Percentiles rank a stretch among this genome's conserved stretches.
Evolutionary conservation across 331 rosid species (phyloP).

Genomic region (Prunus yedoensis): DNA sequence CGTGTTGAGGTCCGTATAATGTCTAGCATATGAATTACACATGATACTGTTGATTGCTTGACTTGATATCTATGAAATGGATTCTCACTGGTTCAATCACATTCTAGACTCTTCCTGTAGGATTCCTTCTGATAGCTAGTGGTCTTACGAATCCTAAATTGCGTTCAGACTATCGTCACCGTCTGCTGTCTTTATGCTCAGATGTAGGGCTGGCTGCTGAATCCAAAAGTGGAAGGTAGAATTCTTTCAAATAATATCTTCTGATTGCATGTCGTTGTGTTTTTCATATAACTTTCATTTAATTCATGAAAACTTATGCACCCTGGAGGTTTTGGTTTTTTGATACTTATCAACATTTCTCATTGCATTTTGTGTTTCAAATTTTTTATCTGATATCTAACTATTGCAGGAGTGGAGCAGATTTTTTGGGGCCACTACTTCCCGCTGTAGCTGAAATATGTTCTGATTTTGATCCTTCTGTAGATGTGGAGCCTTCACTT

Average conservation of each 20-base stretch:
- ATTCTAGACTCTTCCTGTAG: slow-evolving; percentile 99
- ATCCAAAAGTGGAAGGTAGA: slow-evolving; percentile 94
- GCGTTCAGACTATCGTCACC: slow-evolving; percentile 89
- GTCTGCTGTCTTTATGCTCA: slow-evolving; percentile 88
- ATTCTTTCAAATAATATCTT: slow-evolving; percentile 19
- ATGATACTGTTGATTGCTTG: slow-evolving; percentile 40
- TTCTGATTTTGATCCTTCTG: slow-evolving; percentile 87
- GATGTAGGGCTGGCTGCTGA: slow-evolving; percentile 99
- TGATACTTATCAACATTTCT: slow-evolving; percentile 3
- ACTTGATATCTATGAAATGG: slow-evolving; percentile 40
- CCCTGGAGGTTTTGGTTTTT: slow-evolving; percentile 24
- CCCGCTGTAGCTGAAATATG: slow-evolving; percentile 98
- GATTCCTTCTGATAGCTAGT: slow-evolving; percentile 77
- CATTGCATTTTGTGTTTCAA: slow-evolving; percentile 2
- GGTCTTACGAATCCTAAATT: slow-evolving; percentile 66
- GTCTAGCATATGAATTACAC: slow-evolving; percentile 23
- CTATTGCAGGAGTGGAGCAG: slow-evolving; percentile 93
- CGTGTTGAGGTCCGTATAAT: slow-evolving; percentile 81
- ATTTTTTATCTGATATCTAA: slow-evolving; percentile 9
- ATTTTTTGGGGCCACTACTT: slow-evolving; percentile 93
- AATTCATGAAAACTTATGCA: slow-evolving; percentile 9
- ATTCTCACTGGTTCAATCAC: slow-evolving; percentile 90
- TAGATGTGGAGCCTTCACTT: slow-evolving; percentile 89
- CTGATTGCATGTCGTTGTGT: slow-evolving; percentile 23
- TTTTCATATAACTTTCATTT: neutral